A percentile compares a stretch with the other conserved stretches of the same genome.
These are phyloP conservation scores for Circinella minor DNA, from an alignment of 371 early-diverging fungal genomes.

Conservation along the genomic window DNA sequence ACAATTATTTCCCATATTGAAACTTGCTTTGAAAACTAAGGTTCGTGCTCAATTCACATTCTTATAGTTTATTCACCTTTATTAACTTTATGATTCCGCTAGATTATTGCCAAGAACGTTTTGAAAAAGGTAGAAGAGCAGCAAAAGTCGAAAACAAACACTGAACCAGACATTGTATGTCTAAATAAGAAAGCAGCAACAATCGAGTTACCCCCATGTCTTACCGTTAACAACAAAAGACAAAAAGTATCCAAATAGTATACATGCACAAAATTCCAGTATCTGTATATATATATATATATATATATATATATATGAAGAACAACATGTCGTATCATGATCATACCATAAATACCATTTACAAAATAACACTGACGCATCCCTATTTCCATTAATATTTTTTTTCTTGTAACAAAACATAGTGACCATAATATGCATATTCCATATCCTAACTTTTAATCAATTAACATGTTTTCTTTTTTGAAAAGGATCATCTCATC, in stretches of 20 bases:
- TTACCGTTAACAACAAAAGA: neutral
- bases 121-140: constrained; percentile 2
- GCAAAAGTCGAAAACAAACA: neutral
- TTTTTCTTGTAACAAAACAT: neutral
- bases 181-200: neutral
- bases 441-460: too few species aligned
- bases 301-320: too few species aligned
- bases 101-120: neutral
- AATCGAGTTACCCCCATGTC: constrained; percentile 2
- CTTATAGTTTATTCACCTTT: constrained; percentile 1
- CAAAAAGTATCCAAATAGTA: neutral
- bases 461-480: too few species aligned
- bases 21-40: constrained; percentile 8
- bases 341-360: neutral
- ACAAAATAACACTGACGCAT: neutral
- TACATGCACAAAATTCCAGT: neutral
- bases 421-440: too few species aligned
- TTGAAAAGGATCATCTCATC: too few species aligned
- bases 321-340: neutral
- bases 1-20: constrained; percentile 13
- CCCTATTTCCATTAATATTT: neutral
- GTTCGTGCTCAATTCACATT: constrained; percentile 6
- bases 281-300: constrained; percentile 1
- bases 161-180: constrained; percentile 2
- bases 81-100: neutral